Conservation (phyloP, 805 yeast genomes). For the Kuraishia hungarica region DNA sequence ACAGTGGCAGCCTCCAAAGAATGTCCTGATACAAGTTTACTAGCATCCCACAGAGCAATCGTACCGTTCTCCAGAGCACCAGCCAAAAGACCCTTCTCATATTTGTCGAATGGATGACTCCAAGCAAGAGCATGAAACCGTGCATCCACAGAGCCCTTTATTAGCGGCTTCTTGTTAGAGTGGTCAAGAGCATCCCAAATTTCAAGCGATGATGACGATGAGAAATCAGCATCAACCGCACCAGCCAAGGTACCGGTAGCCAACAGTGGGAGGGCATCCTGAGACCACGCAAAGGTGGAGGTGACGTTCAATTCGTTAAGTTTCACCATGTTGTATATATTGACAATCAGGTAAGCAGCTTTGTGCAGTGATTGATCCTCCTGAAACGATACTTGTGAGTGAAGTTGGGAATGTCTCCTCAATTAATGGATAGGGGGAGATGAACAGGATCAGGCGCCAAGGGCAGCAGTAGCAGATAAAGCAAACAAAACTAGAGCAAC, state of each 20-base stretch:
- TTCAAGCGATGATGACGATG: conserved; percentile 69
- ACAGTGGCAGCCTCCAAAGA: conserved; percentile 36
- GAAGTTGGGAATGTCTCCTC: too few species aligned
- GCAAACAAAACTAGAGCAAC: not conserved
- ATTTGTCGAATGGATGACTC: conserved; percentile 49
- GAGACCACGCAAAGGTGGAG: conserved; percentile 96
- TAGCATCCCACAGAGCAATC: conserved; percentile 70
- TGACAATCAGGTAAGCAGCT: not conserved
- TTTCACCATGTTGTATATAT: conserved; percentile 52
- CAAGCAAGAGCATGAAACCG: conserved; percentile 79
- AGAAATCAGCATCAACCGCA: conserved; percentile 82
- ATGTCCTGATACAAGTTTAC: conserved; percentile 32
- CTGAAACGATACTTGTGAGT: not conserved
- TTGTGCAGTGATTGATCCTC: not conserved
- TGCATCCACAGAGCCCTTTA: conserved; percentile 38
- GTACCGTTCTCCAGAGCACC: conserved; percentile 86
- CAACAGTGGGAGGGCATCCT: conserved; percentile 60
- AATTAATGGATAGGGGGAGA: not conserved
- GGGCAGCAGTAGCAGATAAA: not conserved
- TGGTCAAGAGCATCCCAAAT: conserved; percentile 59
- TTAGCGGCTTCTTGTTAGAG: conserved; percentile 31
- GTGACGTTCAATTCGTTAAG: conserved; percentile 77
- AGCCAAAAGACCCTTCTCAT: conserved; percentile 55
- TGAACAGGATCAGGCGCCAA: not conserved
- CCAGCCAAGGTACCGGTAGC: conserved; percentile 97